phyloP scores from a whole-genome alignment of 1,284 basidiomycete species.

The Cerrena zonata region DNA sequence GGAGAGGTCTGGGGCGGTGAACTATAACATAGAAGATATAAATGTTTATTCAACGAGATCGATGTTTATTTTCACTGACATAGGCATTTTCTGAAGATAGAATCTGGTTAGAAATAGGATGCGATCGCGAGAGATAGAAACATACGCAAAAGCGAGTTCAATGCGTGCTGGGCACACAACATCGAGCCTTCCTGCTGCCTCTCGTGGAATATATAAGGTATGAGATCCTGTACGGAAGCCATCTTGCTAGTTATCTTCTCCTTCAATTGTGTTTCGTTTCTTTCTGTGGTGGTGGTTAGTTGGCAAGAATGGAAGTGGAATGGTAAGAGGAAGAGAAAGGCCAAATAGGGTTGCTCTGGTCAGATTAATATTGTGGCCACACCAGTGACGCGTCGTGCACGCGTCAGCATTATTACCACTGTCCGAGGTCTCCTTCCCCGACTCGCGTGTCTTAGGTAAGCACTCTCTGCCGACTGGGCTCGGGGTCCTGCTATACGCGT shows the following conservation, averaged over 20 bases:
- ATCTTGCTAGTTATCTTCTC: conserved; percentile 29
- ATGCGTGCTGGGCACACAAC: conserved; percentile 81
- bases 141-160: conserved; percentile 72
- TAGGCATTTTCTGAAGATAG: conserved; percentile 59
- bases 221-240: conserved; percentile 51
- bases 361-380: background rate
- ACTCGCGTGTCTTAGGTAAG: conserved; percentile 35
- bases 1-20: conserved; percentile 81
- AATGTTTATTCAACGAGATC: background rate
- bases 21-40: conserved; percentile 40
- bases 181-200: conserved; percentile 70
- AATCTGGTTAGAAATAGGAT: too few species aligned
- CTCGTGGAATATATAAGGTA: conserved; percentile 68
- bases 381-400: conserved; percentile 21
- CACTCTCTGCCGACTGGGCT: background rate
- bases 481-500: conserved; percentile 6
- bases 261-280: background rate
- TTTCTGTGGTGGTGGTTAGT: conserved; percentile 3
- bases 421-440: conserved; percentile 14
- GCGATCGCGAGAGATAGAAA: too few species aligned
- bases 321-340: background rate
- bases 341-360: conserved; percentile 4
- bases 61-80: conserved; percentile 31
- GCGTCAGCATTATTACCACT: conserved; percentile 16
- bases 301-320: background rate